These are phyloP conservation scores for Penicillium sp. DNA, from an alignment of 2,329 filamentous ascomycete genomes.

Conservation along the genomic window DNA sequence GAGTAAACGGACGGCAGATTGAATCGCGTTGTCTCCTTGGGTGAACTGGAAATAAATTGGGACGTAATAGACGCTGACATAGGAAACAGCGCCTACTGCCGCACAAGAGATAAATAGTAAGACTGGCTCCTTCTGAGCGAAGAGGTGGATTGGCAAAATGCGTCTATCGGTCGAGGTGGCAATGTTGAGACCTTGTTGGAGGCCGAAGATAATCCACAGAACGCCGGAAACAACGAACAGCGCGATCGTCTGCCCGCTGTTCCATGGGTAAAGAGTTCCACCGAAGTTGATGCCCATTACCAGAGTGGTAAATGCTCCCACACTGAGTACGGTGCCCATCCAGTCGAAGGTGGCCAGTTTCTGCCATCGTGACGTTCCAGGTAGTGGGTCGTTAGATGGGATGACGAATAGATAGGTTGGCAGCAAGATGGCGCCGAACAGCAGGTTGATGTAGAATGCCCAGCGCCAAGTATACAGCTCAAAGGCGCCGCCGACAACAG, in stretches of 20 bases:
- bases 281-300: constrained; percentile 30
- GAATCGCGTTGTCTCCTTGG: constrained; percentile 38
- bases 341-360: constrained; percentile 34
- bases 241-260: constrained; percentile 38
- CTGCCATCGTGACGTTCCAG: constrained; percentile 23
- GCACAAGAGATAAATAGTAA: neutral
- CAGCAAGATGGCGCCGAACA: constrained; percentile 39
- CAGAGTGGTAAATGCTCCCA: constrained; percentile 5
- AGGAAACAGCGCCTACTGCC: neutral
- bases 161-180: neutral
- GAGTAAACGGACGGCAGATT: constrained; percentile 31
- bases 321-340: constrained; percentile 32
- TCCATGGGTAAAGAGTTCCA: constrained; percentile 40
- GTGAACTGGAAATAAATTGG: constrained; percentile 55
- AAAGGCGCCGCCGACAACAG: constrained; percentile 1
- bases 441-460: constrained; percentile 44
- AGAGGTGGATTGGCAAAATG: neutral
- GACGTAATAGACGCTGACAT: constrained; percentile 47
- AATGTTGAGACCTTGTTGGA: neutral
- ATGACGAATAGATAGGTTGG: constrained; percentile 49
- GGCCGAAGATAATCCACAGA: constrained; percentile 25
- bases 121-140: neutral
- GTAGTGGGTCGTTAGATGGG: constrained; percentile 36
- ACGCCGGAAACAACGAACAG: constrained; percentile 44
- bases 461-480: constrained; percentile 11